Conservation (phyloP, 2,329 filamentous ascomycete species). For the Penicillium sp. region DNA sequence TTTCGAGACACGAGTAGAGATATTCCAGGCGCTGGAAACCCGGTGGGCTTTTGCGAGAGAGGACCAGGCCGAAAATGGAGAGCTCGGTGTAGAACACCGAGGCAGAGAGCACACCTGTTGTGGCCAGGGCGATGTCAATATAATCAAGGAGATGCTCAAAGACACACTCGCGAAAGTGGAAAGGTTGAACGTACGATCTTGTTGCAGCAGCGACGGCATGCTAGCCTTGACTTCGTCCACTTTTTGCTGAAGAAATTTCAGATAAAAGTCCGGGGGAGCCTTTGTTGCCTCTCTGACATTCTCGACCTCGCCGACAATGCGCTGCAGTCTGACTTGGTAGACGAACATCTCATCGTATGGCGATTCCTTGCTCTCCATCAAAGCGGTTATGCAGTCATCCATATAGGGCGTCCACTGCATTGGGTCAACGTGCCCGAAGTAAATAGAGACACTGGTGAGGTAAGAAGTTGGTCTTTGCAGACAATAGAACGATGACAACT, state of each 20-base stretch:
- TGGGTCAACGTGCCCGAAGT: slow-evolving; percentile 52
- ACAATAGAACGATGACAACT: neutral
- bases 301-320: slow-evolving; percentile 7
- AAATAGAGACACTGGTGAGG: slow-evolving; percentile 41
- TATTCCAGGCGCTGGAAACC: slow-evolving; percentile 4
- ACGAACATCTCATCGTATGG: slow-evolving; percentile 54
- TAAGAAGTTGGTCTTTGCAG: neutral
- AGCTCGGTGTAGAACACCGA: slow-evolving; percentile 7
- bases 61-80: slow-evolving; percentile 4
- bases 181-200: slow-evolving; percentile 4
- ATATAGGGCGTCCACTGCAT: slow-evolving; percentile 61
- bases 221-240: slow-evolving; percentile 6
- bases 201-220: neutral
- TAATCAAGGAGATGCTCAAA: no score
- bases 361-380: slow-evolving; percentile 51
- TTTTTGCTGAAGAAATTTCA: slow-evolving; percentile 5
- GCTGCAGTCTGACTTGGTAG: slow-evolving; percentile 24
- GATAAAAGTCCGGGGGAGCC: slow-evolving; percentile 4
- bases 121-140: neutral
- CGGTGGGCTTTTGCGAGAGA: neutral
- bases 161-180: neutral
- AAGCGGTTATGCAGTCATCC: slow-evolving; percentile 55
- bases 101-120: slow-evolving; percentile 2
- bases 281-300: neutral
- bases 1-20: slow-evolving; percentile 8